Percentiles rank a stretch among this genome's conserved stretches.
Conservation (phyloP, 441 rosid genomes). For the Corymbia citriodora region DNA sequence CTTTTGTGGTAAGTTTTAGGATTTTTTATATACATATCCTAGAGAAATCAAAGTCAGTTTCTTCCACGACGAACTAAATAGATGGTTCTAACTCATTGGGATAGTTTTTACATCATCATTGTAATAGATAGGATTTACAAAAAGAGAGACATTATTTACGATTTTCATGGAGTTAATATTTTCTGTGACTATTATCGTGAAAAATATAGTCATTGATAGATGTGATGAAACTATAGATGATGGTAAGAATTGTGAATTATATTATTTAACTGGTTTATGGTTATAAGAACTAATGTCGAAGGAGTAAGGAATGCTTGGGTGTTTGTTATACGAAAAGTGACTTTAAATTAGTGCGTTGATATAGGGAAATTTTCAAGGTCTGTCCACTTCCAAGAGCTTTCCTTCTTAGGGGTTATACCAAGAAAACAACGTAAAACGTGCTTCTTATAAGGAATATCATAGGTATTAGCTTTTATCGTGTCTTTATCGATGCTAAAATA, state of each 20-base stretch:
- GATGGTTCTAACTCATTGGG: not conserved
- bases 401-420: not conserved
- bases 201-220: fast-evolving
- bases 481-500: not conserved
- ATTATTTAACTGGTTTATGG: not conserved
- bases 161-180: not conserved
- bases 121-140: not conserved
- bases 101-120: not conserved
- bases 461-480: not conserved
- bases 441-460: not conserved
- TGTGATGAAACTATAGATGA: not conserved
- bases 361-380: not conserved
- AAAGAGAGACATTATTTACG: not conserved
- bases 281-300: fast-evolving
- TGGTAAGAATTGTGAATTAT: not conserved
- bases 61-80: not conserved
- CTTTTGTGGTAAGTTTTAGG: no score
- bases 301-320: not conserved
- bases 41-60: not conserved
- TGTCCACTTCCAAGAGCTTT: not conserved
- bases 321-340: not conserved
- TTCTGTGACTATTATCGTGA: not conserved
- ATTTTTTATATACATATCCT: no score
- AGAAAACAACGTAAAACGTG: not conserved
- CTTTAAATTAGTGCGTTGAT: not conserved